These are phyloP conservation scores for Candida dendrica DNA, from an alignment of 805 yeast genomes.

Conservation along the genomic window DNA sequence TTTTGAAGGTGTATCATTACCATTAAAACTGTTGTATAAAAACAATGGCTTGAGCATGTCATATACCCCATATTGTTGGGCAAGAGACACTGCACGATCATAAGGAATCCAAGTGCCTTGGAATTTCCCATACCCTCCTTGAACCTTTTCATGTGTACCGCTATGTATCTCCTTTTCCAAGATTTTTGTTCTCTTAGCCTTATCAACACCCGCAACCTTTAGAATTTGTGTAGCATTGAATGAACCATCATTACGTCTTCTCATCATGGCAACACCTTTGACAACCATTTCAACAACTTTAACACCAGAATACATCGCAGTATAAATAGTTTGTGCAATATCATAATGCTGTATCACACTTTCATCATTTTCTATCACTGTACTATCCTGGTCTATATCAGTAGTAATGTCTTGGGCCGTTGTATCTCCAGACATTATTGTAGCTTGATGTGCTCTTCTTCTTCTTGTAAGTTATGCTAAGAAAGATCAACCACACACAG, in stretches of 20 bases:
- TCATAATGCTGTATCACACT: not conserved
- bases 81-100: slow-evolving; percentile 53
- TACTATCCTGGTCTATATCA: not conserved
- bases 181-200: slow-evolving; percentile 68
- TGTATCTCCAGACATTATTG: not conserved
- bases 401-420: not conserved
- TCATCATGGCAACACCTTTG: slow-evolving; percentile 68
- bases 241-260: slow-evolving; percentile 70
- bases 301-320: slow-evolving; percentile 73
- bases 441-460: too few species aligned
- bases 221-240: slow-evolving; percentile 80
- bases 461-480: too few species aligned
- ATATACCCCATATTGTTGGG: slow-evolving; percentile 50
- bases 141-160: slow-evolving; percentile 67
- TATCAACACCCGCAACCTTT: slow-evolving; percentile 70
- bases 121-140: slow-evolving; percentile 79
- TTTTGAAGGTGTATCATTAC: slow-evolving; percentile 38
- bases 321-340: slow-evolving; percentile 38
- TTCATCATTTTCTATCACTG: not conserved
- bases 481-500: too few species aligned
- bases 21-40: slow-evolving; percentile 30
- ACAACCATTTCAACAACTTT: slow-evolving; percentile 75
- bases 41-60: slow-evolving; percentile 62
- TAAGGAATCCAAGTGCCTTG: slow-evolving; percentile 87
- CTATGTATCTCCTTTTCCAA: slow-evolving; percentile 68